These are phyloP conservation scores for Gillenia trifoliata DNA, from an alignment of 306 rosid genomes.

Conservation along the genomic window DNA sequence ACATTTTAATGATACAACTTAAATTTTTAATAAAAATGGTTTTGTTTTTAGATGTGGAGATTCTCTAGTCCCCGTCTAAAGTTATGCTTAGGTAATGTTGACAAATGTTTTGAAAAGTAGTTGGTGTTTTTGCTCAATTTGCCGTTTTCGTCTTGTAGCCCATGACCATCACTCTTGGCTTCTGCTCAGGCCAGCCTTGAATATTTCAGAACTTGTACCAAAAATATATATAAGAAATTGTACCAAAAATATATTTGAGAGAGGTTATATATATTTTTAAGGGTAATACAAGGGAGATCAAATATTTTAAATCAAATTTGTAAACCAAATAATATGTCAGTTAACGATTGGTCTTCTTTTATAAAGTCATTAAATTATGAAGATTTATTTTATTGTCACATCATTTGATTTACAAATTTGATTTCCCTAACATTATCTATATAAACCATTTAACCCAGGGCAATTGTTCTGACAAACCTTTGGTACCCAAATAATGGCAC, in stretches of 20 bases:
- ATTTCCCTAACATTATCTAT: too few relatives aligned
- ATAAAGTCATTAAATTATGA: too few relatives aligned
- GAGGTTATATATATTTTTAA: too few relatives aligned
- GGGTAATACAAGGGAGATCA: too few relatives aligned
- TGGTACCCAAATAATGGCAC: too few relatives aligned
- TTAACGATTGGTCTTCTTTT: too few relatives aligned
- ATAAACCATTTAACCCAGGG: neutral
- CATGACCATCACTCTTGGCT: neutral
- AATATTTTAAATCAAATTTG: too few relatives aligned
- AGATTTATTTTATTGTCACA: too few relatives aligned
- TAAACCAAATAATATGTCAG: too few relatives aligned
- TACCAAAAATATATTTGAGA: neutral
- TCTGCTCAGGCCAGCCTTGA: neutral
- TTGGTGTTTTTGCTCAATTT: neutral
- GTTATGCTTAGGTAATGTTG: constrained; percentile 1
- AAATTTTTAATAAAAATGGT: neutral
- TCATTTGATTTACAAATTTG: too few relatives aligned
- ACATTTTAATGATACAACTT: neutral
- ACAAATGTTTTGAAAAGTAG: neutral
- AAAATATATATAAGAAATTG: neutral
- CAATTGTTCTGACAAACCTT: neutral
- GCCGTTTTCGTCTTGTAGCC: neutral
- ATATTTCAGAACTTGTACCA: neutral
- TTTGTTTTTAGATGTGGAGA: neutral
- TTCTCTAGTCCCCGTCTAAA: neutral